Base-by-base conservation (phyloP, 805 yeast genomes). In the Pichia kluyveri region DNA sequence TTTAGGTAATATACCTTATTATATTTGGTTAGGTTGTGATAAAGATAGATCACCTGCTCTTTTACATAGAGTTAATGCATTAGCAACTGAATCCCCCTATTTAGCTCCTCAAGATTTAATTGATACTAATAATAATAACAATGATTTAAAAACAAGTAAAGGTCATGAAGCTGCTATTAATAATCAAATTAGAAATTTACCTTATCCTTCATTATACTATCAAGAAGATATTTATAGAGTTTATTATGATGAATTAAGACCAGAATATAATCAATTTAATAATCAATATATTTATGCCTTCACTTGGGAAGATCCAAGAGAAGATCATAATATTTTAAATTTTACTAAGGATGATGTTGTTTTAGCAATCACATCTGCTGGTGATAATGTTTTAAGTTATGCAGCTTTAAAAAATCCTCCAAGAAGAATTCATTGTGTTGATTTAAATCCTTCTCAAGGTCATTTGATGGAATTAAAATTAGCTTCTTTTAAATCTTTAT, bases 241-340 rank as follows among this genome's bases (percentile, higher is more conserved):
- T 40, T 86, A 80, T 66, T 86, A 80, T 58, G 88, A 86, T 62
- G 91, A 83, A 58, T 62, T 79, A 54, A 77, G 77, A 58, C 79
- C 83, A 8, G 75, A 75, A 55, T 82, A 82, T 60, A 76, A 74
- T 44, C 89, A 84, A 63, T 86, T 86, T 69, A 79, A 76, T 50
- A 75, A 83, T 59, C 89, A 86, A 66, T 86, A 84, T 63, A 86
- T 86, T 51, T 86, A 86, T 60, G 90, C 95, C 5, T 86, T 86
- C 65, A 86, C 95, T 8, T 86, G 95, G 95, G 95, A 86, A 65
- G 95, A 86, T 60, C 95, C 95, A 31, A 73, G 83, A 48, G 93
- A 84, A 66, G 95, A 86, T 67, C 76, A 78, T 51, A 72, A 72
- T 44, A 82, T 86, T 48, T 70, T 86, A 55, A 74, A 80, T 41